These are phyloP conservation scores for Knoxdaviesia proteae DNA, from an alignment of 2,329 filamentous ascomycete genomes.

Conservation along the genomic window DNA sequence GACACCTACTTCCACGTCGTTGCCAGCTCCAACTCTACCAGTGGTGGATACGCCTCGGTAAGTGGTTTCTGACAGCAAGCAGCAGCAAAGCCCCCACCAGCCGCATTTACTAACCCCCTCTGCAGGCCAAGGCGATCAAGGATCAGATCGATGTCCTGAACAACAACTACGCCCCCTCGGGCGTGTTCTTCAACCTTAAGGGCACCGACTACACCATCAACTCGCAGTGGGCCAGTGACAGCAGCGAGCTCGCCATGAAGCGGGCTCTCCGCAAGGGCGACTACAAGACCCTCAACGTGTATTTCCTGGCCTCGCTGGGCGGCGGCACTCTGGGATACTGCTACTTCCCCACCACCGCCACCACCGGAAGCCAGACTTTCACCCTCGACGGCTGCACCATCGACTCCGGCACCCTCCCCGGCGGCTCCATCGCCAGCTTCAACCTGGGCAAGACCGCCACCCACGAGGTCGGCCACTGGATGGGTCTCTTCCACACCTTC, in stretches of 20 bases:
- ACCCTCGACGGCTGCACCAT: constrained; percentile 19
- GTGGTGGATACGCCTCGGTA: constrained; percentile 15
- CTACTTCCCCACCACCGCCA: constrained; percentile 20
- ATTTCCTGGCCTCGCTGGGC: constrained; percentile 15
- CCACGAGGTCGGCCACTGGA: constrained; percentile 27
- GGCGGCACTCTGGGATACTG: constrained; percentile 20
- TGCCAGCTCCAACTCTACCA: constrained; percentile 10
- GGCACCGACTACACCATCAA: constrained; percentile 24
- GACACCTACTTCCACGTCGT: constrained; percentile 17
- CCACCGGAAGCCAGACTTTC: constrained; percentile 13
- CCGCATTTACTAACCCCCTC: neutral
- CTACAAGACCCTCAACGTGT: constrained; percentile 18
- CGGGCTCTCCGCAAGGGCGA: constrained; percentile 20
- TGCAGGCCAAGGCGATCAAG: constrained; percentile 14
- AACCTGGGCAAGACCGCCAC: constrained; percentile 13
- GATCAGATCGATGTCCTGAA: constrained; percentile 25
- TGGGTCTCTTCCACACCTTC: constrained; percentile 27
- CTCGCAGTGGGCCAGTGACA: constrained; percentile 20
- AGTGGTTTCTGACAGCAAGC: constrained; percentile 3
- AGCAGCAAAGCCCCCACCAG: neutral
- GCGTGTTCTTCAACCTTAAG: constrained; percentile 22
- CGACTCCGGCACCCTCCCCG: constrained; percentile 15
- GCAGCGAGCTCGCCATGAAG: constrained; percentile 22
- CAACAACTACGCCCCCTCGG: constrained; percentile 18
- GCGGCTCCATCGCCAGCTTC: constrained; percentile 14